Evolutionary conservation across 768 basidiomycete genomes (phyloP).

Genomic region (Termitomyces sp.): DNA sequence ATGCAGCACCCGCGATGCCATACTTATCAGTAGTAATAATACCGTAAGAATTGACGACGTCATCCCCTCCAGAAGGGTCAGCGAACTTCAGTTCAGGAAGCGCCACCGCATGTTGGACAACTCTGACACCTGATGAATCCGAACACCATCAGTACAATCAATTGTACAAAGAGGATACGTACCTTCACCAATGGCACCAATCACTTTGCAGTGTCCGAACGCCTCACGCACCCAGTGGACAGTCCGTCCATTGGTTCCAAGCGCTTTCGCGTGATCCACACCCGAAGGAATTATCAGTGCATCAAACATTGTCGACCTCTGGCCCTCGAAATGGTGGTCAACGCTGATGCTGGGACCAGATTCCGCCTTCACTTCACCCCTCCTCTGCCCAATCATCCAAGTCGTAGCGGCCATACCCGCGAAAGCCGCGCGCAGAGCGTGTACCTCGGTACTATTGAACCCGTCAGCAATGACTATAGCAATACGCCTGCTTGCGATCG

Average conservation of each 20-base stretch:
- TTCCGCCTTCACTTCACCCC: conserved; percentile 45
- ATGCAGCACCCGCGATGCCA: conserved; percentile 28
- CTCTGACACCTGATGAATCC: conserved; percentile 34
- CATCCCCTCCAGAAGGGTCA: conserved; percentile 25
- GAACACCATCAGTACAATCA: neutral
- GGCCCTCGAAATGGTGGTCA: conserved; percentile 73
- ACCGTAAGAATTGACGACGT: conserved; percentile 53
- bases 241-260: conserved; percentile 59
- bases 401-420: conserved; percentile 48
- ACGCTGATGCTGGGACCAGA: conserved; percentile 34
- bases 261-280: conserved; percentile 46
- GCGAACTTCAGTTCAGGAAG: conserved; percentile 43
- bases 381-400: conserved; percentile 63
- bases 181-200: conserved; percentile 74
- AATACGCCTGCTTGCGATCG: conserved; percentile 62
- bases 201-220: conserved; percentile 82
- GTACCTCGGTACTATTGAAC: conserved; percentile 57
- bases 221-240: conserved; percentile 85
- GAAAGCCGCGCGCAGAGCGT: conserved; percentile 51
- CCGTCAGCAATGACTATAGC: conserved; percentile 76
- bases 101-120: conserved; percentile 41
- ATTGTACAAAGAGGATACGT: neutral
- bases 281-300: conserved; percentile 78
- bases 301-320: conserved; percentile 82
- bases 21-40: conserved; percentile 60